A percentile compares a stretch with the other conserved stretches of the same genome.
Conservation (phyloP, 495 filamentous ascomycete species). For the Xylaria curta region DNA sequence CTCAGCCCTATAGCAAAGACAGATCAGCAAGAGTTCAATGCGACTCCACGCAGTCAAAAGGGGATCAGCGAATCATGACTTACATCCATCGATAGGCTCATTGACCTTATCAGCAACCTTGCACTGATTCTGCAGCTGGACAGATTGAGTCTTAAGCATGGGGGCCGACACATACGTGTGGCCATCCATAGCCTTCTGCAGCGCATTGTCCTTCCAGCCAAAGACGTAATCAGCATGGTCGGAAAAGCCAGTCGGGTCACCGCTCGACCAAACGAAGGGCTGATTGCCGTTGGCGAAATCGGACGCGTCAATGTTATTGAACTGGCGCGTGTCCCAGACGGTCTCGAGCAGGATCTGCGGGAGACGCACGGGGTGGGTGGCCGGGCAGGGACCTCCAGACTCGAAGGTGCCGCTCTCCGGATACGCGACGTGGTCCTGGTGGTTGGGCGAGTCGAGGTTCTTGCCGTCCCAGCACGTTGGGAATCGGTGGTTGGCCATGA, state of each 20-base stretch:
- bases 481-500: conserved; percentile 47
- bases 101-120: conserved; percentile 41
- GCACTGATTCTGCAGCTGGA: conserved; percentile 41
- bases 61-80: conserved; percentile 18
- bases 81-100: conserved; percentile 43
- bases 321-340: conserved; percentile 43
- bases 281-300: conserved; percentile 49
- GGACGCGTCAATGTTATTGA: conserved; percentile 48
- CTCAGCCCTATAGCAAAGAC: conserved; percentile 11
- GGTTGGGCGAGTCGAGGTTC: conserved; percentile 48
- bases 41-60: not conserved
- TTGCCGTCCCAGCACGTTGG: conserved; percentile 44
- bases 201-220: conserved; percentile 43
- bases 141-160: conserved; percentile 39
- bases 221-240: conserved; percentile 45
- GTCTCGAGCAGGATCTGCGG: conserved; percentile 48
- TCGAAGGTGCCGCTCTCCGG: conserved; percentile 47
- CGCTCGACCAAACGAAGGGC: conserved; percentile 55
- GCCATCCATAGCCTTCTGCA: conserved; percentile 42
- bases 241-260: conserved; percentile 45
- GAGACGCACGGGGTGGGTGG: conserved; percentile 39
- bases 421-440: conserved; percentile 50
- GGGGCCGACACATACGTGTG: conserved; percentile 43
- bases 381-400: conserved; percentile 44
- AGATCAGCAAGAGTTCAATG: not conserved